Evolutionary conservation across 2,329 filamentous ascomycete genomes (phyloP).

Genomic region (Sporothrix phasma): DNA sequence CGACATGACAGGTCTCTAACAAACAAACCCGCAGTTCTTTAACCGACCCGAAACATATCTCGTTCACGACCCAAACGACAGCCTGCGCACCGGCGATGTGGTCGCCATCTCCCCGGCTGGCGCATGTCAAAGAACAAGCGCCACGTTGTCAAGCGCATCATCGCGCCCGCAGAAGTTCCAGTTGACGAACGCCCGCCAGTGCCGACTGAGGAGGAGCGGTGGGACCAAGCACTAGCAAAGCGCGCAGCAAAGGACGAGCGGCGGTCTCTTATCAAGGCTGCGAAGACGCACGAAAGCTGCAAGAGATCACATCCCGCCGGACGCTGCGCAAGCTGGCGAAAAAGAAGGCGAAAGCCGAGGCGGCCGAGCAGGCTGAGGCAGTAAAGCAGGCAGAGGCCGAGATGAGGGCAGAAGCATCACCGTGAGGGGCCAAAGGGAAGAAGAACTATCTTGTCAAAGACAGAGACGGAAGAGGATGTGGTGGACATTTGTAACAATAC

Average conservation of each 20-base stretch:
- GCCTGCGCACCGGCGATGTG: slow-evolving; percentile 63
- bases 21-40: slow-evolving; percentile 44
- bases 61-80: slow-evolving; percentile 69
- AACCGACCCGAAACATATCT: slow-evolving; percentile 54
- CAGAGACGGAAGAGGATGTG: neutral
- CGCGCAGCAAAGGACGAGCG: slow-evolving; percentile 48
- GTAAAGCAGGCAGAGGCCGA: slow-evolving; percentile 8
- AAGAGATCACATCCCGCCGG: slow-evolving; percentile 8
- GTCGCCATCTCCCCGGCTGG: slow-evolving; percentile 60
- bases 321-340: slow-evolving; percentile 10
- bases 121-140: slow-evolving; percentile 56
- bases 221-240: slow-evolving; percentile 43
- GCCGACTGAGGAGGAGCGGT: slow-evolving; percentile 52
- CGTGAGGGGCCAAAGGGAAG: neutral
- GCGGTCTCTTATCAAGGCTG: slow-evolving; percentile 28
- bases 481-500: neutral
- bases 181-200: slow-evolving; percentile 56
- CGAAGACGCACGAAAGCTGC: slow-evolving; percentile 16
- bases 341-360: neutral
- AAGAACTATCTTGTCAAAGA: neutral
- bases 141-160: slow-evolving; percentile 65
- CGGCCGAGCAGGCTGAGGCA: neutral
- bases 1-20: neutral
- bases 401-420: slow-evolving; percentile 1
- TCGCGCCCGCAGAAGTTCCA: slow-evolving; percentile 56